These are phyloP conservation scores for Penicillium atrosanguineum DNA, from an alignment of 495 filamentous ascomycete genomes.

Conservation along the genomic window DNA sequence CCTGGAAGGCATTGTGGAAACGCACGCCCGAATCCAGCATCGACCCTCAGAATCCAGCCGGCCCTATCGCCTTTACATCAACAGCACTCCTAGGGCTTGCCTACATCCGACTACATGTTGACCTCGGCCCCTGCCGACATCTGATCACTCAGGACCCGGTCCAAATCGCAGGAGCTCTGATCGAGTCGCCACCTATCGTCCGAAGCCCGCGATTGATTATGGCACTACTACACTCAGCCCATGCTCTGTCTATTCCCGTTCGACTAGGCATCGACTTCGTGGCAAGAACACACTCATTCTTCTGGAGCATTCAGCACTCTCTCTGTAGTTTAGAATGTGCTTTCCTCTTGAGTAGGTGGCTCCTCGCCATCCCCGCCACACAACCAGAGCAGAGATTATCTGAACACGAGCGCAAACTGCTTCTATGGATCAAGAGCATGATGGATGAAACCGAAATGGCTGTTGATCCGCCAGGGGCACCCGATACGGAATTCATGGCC, in stretches of 20 bases:
- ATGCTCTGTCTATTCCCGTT: conserved; percentile 54
- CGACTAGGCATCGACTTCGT: conserved; percentile 53
- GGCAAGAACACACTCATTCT: conserved; percentile 51
- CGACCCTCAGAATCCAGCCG: conserved; percentile 51
- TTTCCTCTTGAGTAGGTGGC: conserved; percentile 52
- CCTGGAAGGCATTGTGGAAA: conserved; percentile 55
- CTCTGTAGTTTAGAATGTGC: conserved; percentile 55
- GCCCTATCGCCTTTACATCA: conserved; percentile 54
- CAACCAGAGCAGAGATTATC: conserved; percentile 45
- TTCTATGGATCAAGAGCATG: conserved; percentile 68
- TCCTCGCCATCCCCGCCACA: conserved; percentile 46
- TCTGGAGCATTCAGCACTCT: conserved; percentile 57
- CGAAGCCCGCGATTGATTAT: conserved; percentile 49
- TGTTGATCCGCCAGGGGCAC: conserved; percentile 46
- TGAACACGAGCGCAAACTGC: conserved; percentile 60
- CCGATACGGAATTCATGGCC: conserved; percentile 44
- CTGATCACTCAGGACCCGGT: conserved; percentile 48
- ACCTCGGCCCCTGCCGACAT: conserved; percentile 44
- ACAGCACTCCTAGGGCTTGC: conserved; percentile 54
- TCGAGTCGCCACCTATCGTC: conserved; percentile 39
- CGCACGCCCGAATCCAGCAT: conserved; percentile 51
- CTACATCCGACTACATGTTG: conserved; percentile 51
- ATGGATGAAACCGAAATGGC: conserved; percentile 75
- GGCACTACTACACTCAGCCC: conserved; percentile 51
- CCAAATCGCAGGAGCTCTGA: conserved; percentile 41